Conservation (phyloP, 352 stramenopile species). For the Pythium aristosporum region DNA sequence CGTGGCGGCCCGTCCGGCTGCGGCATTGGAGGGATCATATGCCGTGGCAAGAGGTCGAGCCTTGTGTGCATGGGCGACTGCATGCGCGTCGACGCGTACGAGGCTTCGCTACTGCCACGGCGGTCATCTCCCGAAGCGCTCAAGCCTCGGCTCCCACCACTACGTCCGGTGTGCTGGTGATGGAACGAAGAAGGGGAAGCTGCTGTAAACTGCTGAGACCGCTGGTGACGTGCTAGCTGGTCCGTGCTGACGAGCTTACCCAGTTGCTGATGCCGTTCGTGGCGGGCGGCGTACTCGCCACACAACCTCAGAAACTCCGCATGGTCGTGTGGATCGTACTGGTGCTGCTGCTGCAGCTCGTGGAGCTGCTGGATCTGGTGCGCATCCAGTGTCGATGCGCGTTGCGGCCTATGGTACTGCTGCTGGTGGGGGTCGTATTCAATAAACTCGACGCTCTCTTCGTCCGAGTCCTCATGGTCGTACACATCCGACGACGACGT, state of each 20-base stretch:
- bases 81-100: not conserved
- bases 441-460: conserved; percentile 15
- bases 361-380: conserved; percentile 23
- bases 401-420: not conserved
- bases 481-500: not conserved
- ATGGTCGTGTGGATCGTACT: conserved; percentile 19
- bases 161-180: conserved; percentile 13
- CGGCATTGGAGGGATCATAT: conserved; percentile 26
- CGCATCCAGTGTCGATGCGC: not conserved
- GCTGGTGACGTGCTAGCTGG: conserved; percentile 5
- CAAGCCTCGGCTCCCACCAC: conserved; percentile 3
- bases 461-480: conserved; percentile 24
- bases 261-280: conserved; percentile 1
- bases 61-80: conserved; percentile 13
- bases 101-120: too few relatives aligned
- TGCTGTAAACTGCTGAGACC: not conserved
- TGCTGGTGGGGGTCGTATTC: conserved; percentile 9
- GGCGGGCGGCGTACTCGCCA: conserved; percentile 16
- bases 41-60: conserved; percentile 11
- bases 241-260: conserved; percentile 20
- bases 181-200: conserved; percentile 4
- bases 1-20: conserved; percentile 15
- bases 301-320: conserved; percentile 21
- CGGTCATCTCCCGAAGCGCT: too few relatives aligned
- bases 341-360: conserved; percentile 18